Conservation (phyloP, 2,329 filamentous ascomycete species). For the Endothia cerciana region DNA sequence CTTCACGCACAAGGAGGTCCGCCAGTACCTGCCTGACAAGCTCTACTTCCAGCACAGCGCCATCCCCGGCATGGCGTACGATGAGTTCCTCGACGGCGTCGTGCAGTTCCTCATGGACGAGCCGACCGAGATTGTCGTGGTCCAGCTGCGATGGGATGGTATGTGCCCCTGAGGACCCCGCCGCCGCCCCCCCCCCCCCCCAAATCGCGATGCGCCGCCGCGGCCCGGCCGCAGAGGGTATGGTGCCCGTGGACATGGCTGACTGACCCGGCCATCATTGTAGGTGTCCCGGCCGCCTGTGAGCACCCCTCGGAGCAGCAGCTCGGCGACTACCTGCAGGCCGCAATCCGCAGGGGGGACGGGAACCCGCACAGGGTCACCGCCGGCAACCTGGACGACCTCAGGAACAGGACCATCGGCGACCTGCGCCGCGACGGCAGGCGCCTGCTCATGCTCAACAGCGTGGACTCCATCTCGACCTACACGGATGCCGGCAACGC, state of each 20-base stretch:
- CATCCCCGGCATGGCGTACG: constrained; percentile 54
- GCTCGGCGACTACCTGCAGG: constrained; percentile 42
- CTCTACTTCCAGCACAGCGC: constrained; percentile 55
- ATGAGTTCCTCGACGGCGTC: constrained; percentile 45
- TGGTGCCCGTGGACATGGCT: background rate
- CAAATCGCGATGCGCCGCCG: no score
- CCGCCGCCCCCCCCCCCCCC: background rate
- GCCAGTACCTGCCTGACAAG: constrained; percentile 46
- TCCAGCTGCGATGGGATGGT: constrained; percentile 45
- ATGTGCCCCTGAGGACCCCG: background rate
- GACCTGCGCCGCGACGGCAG: constrained; percentile 41
- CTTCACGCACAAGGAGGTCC: constrained; percentile 48
- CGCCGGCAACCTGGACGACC: constrained; percentile 40
- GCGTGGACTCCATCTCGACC: constrained; percentile 44
- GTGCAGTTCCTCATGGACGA: constrained; percentile 47
- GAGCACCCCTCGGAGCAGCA: constrained; percentile 46
- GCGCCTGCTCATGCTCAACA: constrained; percentile 43
- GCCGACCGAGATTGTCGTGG: constrained; percentile 50
- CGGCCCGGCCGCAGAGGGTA: no score
- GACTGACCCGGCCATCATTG: background rate
- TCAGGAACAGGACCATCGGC: constrained; percentile 38
- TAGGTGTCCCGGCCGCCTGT: constrained; percentile 51
- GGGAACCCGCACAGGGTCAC: constrained; percentile 33
- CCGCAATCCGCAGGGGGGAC: constrained; percentile 38
- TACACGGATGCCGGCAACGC: constrained; percentile 48